Evolutionary conservation across 2,329 filamentous ascomycete genomes (phyloP).

Genomic region (Cercospora sesami): DNA sequence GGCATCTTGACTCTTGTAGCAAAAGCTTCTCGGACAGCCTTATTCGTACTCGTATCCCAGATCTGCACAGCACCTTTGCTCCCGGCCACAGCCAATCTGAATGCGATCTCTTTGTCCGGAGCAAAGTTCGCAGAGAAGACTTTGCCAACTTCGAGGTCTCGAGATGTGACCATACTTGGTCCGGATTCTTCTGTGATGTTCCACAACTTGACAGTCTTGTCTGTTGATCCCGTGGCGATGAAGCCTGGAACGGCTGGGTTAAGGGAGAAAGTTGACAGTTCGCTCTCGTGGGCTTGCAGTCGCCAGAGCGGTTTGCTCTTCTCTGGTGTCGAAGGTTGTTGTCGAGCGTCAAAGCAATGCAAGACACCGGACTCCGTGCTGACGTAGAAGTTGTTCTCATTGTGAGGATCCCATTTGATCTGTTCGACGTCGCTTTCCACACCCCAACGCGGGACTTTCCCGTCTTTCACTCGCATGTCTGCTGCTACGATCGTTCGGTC

Average conservation of each 20-base stretch:
- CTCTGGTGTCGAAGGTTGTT: constrained; percentile 69
- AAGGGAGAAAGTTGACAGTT: constrained; percentile 87
- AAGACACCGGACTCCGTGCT: constrained; percentile 90
- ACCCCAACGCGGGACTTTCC: constrained; percentile 79
- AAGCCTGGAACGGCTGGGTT: constrained; percentile 88
- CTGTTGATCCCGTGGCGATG: constrained; percentile 88
- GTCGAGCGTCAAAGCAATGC: constrained; percentile 86
- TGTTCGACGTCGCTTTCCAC: constrained; percentile 95
- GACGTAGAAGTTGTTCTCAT: constrained; percentile 87
- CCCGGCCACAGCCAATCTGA: constrained; percentile 87
- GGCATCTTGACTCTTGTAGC: constrained; percentile 64
- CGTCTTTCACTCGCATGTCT: constrained; percentile 91
- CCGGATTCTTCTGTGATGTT: constrained; percentile 70
- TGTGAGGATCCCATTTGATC: constrained; percentile 88
- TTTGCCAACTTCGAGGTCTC: constrained; percentile 90
- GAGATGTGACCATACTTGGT: constrained; percentile 85
- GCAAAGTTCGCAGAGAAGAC: constrained; percentile 90
- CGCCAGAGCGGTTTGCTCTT: constrained; percentile 87
- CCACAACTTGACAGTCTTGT: constrained; percentile 96
- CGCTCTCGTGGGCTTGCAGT: constrained; percentile 91
- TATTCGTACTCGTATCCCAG: constrained; percentile 96
- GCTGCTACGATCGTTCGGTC: constrained; percentile 91
- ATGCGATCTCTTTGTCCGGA: constrained; percentile 85
- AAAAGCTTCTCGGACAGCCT: constrained; percentile 80
- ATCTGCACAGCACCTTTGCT: constrained; percentile 91